phyloP scores from a whole-genome alignment of 164 flowering plant species.

The Buxus sempervirens region DNA sequence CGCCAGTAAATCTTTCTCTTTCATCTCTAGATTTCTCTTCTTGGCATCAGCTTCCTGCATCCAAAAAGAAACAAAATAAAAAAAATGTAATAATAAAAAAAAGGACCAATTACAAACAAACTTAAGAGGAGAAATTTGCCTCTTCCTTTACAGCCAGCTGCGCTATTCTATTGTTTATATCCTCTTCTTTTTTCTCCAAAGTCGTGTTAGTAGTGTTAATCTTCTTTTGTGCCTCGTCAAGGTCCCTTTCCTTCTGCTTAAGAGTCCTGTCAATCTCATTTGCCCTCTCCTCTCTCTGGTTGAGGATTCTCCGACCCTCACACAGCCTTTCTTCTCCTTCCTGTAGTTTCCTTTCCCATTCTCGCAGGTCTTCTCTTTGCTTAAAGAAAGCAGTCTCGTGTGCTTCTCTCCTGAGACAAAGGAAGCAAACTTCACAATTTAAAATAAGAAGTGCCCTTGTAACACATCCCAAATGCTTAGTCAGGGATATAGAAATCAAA shows the following conservation, averaged over 20 bases:
- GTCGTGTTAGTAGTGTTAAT: constrained; percentile 27
- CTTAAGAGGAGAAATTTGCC: constrained; percentile 31
- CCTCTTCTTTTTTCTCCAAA: constrained; percentile 55
- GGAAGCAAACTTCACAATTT: not conserved
- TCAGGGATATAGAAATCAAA: not conserved
- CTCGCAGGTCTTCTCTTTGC: constrained; percentile 66
- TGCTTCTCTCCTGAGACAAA: constrained; percentile 60
- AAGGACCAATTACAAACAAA: not conserved
- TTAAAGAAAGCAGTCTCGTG: constrained; percentile 46
- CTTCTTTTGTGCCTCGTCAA: constrained; percentile 50
- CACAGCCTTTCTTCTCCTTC: constrained; percentile 61
- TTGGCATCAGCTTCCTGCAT: constrained; percentile 58
- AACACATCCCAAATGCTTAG: not conserved
- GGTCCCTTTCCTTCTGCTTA: constrained; percentile 51
- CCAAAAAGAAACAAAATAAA: constrained; percentile 10
- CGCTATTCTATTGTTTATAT: constrained; percentile 39
- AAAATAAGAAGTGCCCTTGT: not conserved
- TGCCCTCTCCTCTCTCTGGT: constrained; percentile 62
- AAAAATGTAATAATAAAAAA: not conserved
- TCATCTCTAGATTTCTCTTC: constrained; percentile 39
- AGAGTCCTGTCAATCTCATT: constrained; percentile 51
- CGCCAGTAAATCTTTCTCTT: constrained; percentile 48
- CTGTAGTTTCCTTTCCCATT: constrained; percentile 80
- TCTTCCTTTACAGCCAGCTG: constrained; percentile 54
- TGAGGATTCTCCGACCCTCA: constrained; percentile 49